phyloP scores from a whole-genome alignment of 441 rosid species.

The Dalechampia spathulata region DNA sequence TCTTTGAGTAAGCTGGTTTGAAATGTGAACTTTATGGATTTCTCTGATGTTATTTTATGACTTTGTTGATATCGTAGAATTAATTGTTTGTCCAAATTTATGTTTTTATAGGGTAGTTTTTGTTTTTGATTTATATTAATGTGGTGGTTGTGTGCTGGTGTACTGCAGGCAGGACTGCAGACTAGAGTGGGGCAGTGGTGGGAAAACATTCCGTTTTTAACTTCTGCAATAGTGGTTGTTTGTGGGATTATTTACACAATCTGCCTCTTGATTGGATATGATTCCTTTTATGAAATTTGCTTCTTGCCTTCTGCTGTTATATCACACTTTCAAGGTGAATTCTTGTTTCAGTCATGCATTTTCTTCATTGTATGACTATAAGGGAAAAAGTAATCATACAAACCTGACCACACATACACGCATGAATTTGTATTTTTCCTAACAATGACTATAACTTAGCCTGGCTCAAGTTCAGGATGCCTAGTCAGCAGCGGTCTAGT shows the following conservation, averaged over 20 bases:
- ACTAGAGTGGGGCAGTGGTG: conserved; percentile 81
- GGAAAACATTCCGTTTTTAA: conserved; percentile 81
- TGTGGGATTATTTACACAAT: conserved; percentile 63
- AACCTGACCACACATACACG: too few relatives aligned
- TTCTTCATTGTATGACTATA: background rate
- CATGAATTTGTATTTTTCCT: too few relatives aligned
- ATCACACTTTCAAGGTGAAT: conserved; percentile 70
- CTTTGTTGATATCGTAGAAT: too few relatives aligned
- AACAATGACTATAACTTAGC: too few relatives aligned
- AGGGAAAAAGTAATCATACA: background rate
- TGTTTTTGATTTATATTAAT: too few relatives aligned
- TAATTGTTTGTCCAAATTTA: too few relatives aligned
- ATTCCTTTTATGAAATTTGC: conserved; percentile 72
- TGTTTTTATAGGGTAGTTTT: background rate
- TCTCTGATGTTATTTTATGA: too few relatives aligned
- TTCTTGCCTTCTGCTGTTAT: conserved; percentile 72
- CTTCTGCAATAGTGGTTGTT: conserved; percentile 65
- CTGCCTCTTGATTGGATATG: conserved; percentile 80
- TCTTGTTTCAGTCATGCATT: conserved; percentile 5
- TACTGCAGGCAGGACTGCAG: conserved; percentile 62
- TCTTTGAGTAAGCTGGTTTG: background rate
- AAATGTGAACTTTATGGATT: background rate
- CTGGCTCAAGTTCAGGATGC: too few relatives aligned
- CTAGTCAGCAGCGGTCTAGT: too few relatives aligned
- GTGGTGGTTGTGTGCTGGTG: conserved; percentile 7